phyloP scores from a whole-genome alignment of 208 protist genomes.

The Polymyxa betae region DNA sequence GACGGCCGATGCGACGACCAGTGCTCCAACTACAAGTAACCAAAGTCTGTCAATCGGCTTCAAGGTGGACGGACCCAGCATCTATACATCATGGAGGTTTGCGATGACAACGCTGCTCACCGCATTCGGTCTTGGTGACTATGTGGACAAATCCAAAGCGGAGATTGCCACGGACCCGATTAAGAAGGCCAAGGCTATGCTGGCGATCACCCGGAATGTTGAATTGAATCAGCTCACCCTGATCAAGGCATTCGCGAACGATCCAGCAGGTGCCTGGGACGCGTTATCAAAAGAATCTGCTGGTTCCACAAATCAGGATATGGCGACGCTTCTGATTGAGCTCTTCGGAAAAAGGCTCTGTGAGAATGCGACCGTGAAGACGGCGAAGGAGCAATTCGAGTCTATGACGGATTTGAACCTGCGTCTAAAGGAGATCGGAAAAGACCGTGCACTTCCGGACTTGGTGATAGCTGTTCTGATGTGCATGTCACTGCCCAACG shows the following conservation, averaged over 20 bases:
- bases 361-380: background rate
- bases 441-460: conserved; percentile 47
- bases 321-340: conserved; percentile 45
- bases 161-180: background rate
- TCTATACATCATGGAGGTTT: conserved; percentile 37
- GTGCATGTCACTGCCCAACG: conserved; percentile 8
- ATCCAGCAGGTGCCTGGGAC: conserved; percentile 40
- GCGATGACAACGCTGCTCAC: conserved; percentile 22
- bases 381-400: conserved; percentile 24
- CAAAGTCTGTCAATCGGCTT: conserved; percentile 9
- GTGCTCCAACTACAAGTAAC: background rate
- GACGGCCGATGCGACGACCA: background rate
- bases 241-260: conserved; percentile 16
- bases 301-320: conserved; percentile 19
- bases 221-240: background rate
- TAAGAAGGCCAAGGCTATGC: conserved; percentile 33
- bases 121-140: background rate
- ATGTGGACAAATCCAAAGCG: conserved; percentile 19
- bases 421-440: conserved; percentile 41
- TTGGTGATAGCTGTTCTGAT: conserved; percentile 13
- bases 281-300: background rate
- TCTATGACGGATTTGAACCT: conserved; percentile 38
- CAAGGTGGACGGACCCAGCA: background rate
- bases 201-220: conserved; percentile 36
- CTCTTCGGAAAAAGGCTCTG: conserved; percentile 43